Evolutionary conservation across 2,329 filamentous ascomycete genomes (phyloP), one percentile per base, ranked within the genome.

Genomic region (Onygenales sp.): DNA sequence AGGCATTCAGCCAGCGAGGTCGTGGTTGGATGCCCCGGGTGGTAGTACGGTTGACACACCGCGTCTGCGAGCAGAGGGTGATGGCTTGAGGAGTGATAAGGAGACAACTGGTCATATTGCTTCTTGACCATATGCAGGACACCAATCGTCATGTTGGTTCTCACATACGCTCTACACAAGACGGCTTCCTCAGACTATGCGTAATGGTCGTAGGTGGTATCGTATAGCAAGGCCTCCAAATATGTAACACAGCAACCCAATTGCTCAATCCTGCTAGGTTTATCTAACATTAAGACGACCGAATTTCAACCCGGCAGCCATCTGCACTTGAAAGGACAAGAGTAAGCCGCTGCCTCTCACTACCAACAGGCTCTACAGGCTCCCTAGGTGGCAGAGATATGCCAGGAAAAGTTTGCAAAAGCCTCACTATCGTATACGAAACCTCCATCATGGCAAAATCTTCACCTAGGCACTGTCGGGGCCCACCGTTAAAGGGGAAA

Each of bases 401-500:
- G 33, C 36, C 21, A 40, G 39, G 37, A 36, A 59, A 57, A 2
- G 32, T 34, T 43, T 57, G 54, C 43, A 61, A 33, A 8, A 57
- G 40, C 27, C 60, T 53, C 21, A 61, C 54, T 6, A 59, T 27
- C 0, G 59, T 62, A 43, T 65, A 68, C 6, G 57, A 59, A 13
- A 59, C 55, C 45, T 61, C 54, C 17, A 56, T 58, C 8, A 53
- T 33, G 6, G 59, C 60, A 2, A 61, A 60, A n/a, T 62, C 57
- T 33, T 61, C 57, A 21, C 58, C 14, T 56, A 67, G 53, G 47
- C 65, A 66, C 21, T 62, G 57, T 7, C 64, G 51, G 4, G 62
- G 63, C 1, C 65, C 65, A 9, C 63, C 61, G 47, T 59, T 64
- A 51, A 68, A 68, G 1, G 65, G 65, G 21, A 66, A 55, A 54